Evolutionary conservation across 352 stramenopile genomes (phyloP), one percentile per base, ranked within the genome.

Genomic region (Thalassiosira pacifica): DNA sequence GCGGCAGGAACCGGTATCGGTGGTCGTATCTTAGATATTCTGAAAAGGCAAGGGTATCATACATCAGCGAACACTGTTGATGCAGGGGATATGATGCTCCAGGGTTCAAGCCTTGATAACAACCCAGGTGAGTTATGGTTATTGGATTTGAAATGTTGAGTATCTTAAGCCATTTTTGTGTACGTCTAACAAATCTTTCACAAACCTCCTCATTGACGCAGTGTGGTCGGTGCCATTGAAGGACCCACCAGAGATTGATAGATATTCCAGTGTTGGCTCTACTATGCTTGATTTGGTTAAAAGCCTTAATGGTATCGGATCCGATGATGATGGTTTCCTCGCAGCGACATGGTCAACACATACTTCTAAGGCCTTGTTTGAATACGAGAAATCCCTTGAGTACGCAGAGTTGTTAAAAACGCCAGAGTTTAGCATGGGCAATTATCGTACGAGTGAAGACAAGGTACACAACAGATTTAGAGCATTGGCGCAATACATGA

Each of bases 1-100:
- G 52, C 52, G 11, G 55, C 76, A 52, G 72, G 77, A 13, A 83
- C 73, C 18, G 91, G 91, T n/a, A 55, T 94, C 2, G 48, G 91
- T 22, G 91, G 91, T 32, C 34, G 90, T 53, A 83, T 93, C 45
- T 31, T 79, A 29, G 85, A 92, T 74, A 69, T 69, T 34, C 61
- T 93, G 10, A 72, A 19, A 19, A 40, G 18, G 13, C 68, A 85
- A 22, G 79, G 67, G 1, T 88, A 82, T 72, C 31, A 67, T 42
- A 66, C 80, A 29, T 48, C 59, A 31, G 53, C 86, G 37, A 61
- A 64, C 5, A 67, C 52, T 18, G 64, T 82, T 5, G 59, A 48
- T 72, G 63, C 29, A 18, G 24, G 34, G 0, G 40, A 31, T 0
- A 26, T 48, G 16, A 45, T 55, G 22, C 26, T 45, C 11, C 71